Base-by-base conservation (phyloP, 768 basidiomycete genomes). In the Boletus edulis region DNA sequence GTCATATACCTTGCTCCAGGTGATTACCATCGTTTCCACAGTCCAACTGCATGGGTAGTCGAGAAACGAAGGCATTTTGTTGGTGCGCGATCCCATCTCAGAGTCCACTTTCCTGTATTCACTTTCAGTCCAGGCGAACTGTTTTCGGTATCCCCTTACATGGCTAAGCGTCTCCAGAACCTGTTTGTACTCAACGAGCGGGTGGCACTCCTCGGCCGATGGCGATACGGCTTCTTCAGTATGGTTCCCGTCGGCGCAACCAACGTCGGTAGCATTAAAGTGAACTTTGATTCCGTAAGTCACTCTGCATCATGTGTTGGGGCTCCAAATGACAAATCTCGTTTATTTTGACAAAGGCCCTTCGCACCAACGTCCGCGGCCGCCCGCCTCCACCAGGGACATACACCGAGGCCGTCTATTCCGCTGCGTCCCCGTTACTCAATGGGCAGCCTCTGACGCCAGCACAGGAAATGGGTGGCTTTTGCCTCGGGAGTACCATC, bases 171-270 rank as follows among this genome's bases (percentile, higher is more conserved):
- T 11, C 77, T 97, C 10, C 84, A 90, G 67, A 93, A 97, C 67
- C 74, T 98, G 17, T 99, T 99, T 61, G 94, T 99, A 10, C 79
- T 99, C n/a, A 98, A 99, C 67, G 97, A 99, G 74, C 86, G 97
- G 22, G 96, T 98, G 10, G 94, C 95, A 2, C 78, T 99, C 20
- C 83, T 98, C 31, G 97, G 97, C 7, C 76, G 92, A 51, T 98
- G 97, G 97, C 85, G 84, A 66, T 76, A 97, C 63, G 97, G 97
- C 2, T 98, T 98, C 79, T 99, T 97, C 71, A 78, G 88, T 27
- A 98, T 98, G 94, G 85, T 97, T 0, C 97, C 97, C 11, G 96
- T 99, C 29, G 97, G 97, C 3, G 97, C 97, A 3, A 98, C 96
- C 12, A 98, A 99, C 69, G 97, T 98, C 49, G 97, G 97, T 5